These are phyloP conservation scores for Solanum ossicruentum DNA, from an alignment of 257 asterid genomes.

Conservation along the genomic window DNA sequence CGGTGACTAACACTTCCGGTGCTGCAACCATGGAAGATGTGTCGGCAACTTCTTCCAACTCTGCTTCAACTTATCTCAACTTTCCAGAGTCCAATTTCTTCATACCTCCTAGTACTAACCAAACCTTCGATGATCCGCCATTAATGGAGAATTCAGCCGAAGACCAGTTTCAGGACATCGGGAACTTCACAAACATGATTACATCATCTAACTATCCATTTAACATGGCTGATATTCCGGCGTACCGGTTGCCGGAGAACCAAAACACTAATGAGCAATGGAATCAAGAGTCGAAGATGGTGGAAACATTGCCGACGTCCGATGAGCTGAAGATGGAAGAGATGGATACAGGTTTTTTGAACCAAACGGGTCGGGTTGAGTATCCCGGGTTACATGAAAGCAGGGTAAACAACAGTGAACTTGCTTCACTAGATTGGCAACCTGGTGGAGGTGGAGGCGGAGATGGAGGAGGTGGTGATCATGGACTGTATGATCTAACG, in stretches of 20 bases:
- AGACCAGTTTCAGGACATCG: constrained; percentile 43
- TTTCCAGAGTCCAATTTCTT: constrained; percentile 33
- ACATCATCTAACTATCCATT: constrained; percentile 26
- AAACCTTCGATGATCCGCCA: constrained; percentile 22
- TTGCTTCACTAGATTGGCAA: constrained; percentile 41
- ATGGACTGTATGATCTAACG: constrained; percentile 55
- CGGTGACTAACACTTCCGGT: neutral
- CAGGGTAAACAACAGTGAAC: constrained; percentile 18
- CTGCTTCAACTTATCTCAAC: constrained; percentile 14
- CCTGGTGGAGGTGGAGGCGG: neutral
- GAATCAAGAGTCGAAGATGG: constrained; percentile 3
- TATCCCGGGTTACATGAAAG: constrained; percentile 12
- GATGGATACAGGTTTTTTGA: constrained; percentile 13
- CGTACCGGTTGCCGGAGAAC: constrained; percentile 10
- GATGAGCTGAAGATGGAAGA: constrained; percentile 25
- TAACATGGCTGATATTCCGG: constrained; percentile 20
- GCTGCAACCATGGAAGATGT: constrained; percentile 22
- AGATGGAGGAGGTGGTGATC: constrained; percentile 30
- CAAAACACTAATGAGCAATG: neutral
- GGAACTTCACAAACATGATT: constrained; percentile 37
- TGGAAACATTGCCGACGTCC: constrained; percentile 4
- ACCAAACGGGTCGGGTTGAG: constrained; percentile 22
- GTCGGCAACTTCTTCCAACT: constrained; percentile 21
- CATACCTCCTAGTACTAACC: neutral
- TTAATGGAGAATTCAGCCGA: constrained; percentile 15